These are phyloP conservation scores for Serendipita sp. DNA, from an alignment of 768 basidiomycete species.

Conservation along the genomic window DNA sequence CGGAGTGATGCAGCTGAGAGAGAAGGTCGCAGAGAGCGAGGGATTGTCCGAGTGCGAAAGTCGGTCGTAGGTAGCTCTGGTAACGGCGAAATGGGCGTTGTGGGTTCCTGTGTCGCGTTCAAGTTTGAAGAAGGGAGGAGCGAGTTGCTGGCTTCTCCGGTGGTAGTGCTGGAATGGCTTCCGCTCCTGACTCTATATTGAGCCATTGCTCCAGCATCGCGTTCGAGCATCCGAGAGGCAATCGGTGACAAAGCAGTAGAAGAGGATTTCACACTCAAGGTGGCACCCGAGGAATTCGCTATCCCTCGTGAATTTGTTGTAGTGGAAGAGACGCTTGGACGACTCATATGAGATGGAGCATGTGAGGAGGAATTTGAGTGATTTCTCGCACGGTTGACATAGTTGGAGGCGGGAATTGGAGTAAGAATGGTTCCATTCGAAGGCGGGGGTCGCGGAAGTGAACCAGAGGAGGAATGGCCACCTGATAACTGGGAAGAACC, in stretches of 20 bases:
- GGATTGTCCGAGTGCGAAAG: constrained; percentile 1
- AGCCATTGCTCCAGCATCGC: constrained; percentile 77
- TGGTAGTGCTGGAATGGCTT: constrained; percentile 10
- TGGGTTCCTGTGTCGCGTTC: background rate
- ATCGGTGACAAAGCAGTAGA: constrained; percentile 50
- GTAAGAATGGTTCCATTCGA: constrained; percentile 6
- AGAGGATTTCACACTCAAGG: background rate
- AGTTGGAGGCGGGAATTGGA: constrained; percentile 3
- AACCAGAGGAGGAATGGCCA: constrained; percentile 40
- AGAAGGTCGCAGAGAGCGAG: constrained; percentile 9
- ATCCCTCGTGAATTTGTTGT: background rate
- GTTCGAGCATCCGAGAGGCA: constrained; percentile 62
- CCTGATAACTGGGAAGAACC: constrained; percentile 27
- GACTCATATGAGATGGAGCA: constrained; percentile 1
- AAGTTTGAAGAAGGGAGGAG: background rate
- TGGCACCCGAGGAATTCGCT: constrained; percentile 5
- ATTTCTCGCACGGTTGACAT: background rate
- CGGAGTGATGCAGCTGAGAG: constrained; percentile 11
- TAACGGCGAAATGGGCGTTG: background rate
- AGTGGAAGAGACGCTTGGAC: background rate
- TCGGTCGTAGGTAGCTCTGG: background rate
- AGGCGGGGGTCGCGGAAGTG: constrained; percentile 28
- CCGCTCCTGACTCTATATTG: constrained; percentile 79
- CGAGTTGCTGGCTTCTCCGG: background rate
- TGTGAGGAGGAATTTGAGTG: constrained; percentile 5